These are phyloP conservation scores for Guadua angustifolia DNA, from an alignment of 176 grass and related monocot genomes.

Conservation along the genomic window DNA sequence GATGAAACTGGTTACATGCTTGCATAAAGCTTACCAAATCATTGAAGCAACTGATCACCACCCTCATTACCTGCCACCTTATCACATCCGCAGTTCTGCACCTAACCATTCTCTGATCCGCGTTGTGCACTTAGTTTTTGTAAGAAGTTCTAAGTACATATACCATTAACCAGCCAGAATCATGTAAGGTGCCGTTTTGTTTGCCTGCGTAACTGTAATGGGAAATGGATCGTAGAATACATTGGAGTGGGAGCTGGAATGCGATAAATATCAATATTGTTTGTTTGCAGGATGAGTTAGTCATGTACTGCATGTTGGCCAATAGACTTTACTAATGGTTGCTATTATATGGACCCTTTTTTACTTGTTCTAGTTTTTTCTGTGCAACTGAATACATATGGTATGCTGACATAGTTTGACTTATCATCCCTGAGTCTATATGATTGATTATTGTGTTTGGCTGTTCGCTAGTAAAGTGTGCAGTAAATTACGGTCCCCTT, in stretches of 20 bases:
- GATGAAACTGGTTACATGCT: not conserved
- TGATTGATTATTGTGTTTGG: not conserved
- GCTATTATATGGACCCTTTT: not conserved
- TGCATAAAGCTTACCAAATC: not conserved
- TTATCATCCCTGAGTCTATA: not conserved
- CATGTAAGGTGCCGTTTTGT: constrained; percentile 6
- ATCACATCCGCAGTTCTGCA: not conserved
- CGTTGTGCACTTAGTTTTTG: not conserved
- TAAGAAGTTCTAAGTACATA: not conserved
- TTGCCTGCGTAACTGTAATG: not conserved
- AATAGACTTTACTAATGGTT: not conserved
- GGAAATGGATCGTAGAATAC: not conserved
- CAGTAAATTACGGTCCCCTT: not conserved
- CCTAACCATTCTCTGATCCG: not conserved
- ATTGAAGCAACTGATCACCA: not conserved
- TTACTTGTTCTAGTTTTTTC: constrained; percentile 12
- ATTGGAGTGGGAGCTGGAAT: not conserved
- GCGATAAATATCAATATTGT: not conserved
- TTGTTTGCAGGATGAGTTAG: constrained; percentile 17
- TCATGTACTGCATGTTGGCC: not conserved
- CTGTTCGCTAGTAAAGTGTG: not conserved
- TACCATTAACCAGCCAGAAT: constrained; percentile 1
- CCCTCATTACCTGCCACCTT: not conserved
- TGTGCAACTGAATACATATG: not conserved
- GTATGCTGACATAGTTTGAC: not conserved